A percentile compares a stretch with the other conserved stretches of the same genome.
These are phyloP conservation scores for Aspergillus sp. DNA, from an alignment of 2,329 filamentous ascomycete genomes.

Conservation along the genomic window DNA sequence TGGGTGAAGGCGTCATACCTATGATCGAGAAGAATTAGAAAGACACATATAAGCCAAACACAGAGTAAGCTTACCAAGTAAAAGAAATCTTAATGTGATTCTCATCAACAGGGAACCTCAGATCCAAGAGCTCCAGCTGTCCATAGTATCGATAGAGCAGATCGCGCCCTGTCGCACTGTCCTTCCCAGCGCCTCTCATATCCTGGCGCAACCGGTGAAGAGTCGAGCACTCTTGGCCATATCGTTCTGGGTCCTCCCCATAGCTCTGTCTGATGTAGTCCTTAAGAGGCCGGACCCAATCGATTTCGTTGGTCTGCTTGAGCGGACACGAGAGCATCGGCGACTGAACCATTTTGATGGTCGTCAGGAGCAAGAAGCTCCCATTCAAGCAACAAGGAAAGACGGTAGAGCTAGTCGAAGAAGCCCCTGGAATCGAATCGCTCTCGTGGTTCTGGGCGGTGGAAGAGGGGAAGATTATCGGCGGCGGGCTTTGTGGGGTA, in stretches of 20 bases:
- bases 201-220: conserved; percentile 95
- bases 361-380: conserved; percentile 32
- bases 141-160: conserved; percentile 96
- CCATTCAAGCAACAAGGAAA: conserved; percentile 20
- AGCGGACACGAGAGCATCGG: conserved; percentile 94
- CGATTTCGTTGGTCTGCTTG: conserved; percentile 93
- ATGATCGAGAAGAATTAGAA: conserved; percentile 4
- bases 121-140: conserved; percentile 87
- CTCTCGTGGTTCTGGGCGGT: not conserved
- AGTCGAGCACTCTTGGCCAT: conserved; percentile 89
- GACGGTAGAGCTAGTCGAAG: not conserved
- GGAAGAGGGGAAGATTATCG: not conserved
- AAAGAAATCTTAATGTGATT: conserved; percentile 99
- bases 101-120: conserved; percentile 95
- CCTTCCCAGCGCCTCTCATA: conserved; percentile 94
- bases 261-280: conserved; percentile 89
- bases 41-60: not conserved
- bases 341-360: conserved; percentile 66
- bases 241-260: conserved; percentile 93
- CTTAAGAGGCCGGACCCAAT: conserved; percentile 92
- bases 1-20: conserved; percentile 99
- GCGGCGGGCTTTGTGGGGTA: too few relatives aligned
- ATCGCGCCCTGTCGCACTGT: conserved; percentile 89
- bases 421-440: too few relatives aligned
- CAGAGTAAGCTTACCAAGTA: conserved; percentile 65